Conservation (phyloP, 2,329 filamentous ascomycete genomes). For the Ophiostoma piceae region DNA sequence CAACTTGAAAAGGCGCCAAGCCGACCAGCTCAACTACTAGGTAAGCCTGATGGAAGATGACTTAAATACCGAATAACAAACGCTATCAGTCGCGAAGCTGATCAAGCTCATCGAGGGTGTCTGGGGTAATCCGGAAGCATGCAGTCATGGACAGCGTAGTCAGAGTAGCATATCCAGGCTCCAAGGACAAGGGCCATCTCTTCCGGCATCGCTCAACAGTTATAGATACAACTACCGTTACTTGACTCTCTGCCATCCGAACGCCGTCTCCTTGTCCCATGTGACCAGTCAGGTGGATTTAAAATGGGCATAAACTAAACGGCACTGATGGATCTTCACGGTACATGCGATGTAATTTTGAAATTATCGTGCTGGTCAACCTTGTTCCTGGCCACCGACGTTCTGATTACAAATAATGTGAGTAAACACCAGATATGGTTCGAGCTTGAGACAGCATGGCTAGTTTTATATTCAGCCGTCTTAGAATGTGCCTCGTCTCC, state of each 20-base stretch:
- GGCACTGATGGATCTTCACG: neutral
- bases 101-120: neutral
- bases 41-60: neutral
- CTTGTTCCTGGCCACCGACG: neutral
- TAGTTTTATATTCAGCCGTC: neutral
- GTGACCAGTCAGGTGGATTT: neutral
- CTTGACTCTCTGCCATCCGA: neutral
- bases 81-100: neutral
- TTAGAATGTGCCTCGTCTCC: neutral
- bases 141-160: neutral
- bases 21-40: neutral
- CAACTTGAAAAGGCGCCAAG: neutral
- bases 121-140: conserved; percentile 6
- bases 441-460: conserved; percentile 7
- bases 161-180: neutral
- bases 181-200: neutral
- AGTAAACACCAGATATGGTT: neutral
- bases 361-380: neutral
- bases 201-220: neutral
- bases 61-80: neutral
- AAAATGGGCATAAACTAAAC: neutral
- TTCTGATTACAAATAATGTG: neutral
- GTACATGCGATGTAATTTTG: neutral
- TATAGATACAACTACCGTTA: neutral
- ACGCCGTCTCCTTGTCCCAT: neutral